Conservation (phyloP, 2,329 filamentous ascomycete species). For the Lachnellula suecica region DNA sequence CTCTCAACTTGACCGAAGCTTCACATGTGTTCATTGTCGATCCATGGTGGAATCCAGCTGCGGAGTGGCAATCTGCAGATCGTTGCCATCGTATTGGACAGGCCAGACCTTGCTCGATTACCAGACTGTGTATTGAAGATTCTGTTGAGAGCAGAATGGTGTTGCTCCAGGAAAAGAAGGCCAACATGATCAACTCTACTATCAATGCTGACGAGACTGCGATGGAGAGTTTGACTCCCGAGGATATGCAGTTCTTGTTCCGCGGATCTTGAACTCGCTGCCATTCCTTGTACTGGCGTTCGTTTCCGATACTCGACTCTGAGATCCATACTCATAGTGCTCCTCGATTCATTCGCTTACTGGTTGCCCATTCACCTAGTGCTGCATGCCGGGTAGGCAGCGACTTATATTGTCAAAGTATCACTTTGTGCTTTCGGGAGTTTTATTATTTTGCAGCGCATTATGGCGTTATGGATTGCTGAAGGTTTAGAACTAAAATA, state of each 20-base stretch:
- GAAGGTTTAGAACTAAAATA: too few species aligned
- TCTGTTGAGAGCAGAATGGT: conserved; percentile 97
- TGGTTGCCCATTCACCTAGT: too few species aligned
- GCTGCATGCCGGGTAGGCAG: too few species aligned
- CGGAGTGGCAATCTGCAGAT: conserved; percentile 97
- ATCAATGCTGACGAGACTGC: conserved; percentile 91
- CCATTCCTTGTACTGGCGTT: not conserved
- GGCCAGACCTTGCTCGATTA: conserved; percentile 89
- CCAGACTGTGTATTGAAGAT: conserved; percentile 92
- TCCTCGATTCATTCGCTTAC: too few species aligned
- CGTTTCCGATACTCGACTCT: too few species aligned
- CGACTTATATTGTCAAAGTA: too few species aligned
- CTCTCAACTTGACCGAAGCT: conserved; percentile 91
- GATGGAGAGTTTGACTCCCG: conserved; percentile 85
- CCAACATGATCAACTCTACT: conserved; percentile 94
- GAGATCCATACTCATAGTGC: too few species aligned
- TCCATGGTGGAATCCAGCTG: conserved; percentile 99
- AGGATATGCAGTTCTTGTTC: conserved; percentile 97
- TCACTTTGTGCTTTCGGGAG: too few species aligned
- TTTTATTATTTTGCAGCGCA: too few species aligned
- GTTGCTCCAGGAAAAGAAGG: conserved; percentile 96
- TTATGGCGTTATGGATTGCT: too few species aligned
- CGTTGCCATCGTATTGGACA: conserved; percentile 94
- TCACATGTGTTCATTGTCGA: conserved; percentile 95
- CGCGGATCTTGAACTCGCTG: conserved; percentile 51